Evolutionary conservation across 2,329 filamentous ascomycete species (phyloP).

Genomic region (Iodosphaeria phyllophila): DNA sequence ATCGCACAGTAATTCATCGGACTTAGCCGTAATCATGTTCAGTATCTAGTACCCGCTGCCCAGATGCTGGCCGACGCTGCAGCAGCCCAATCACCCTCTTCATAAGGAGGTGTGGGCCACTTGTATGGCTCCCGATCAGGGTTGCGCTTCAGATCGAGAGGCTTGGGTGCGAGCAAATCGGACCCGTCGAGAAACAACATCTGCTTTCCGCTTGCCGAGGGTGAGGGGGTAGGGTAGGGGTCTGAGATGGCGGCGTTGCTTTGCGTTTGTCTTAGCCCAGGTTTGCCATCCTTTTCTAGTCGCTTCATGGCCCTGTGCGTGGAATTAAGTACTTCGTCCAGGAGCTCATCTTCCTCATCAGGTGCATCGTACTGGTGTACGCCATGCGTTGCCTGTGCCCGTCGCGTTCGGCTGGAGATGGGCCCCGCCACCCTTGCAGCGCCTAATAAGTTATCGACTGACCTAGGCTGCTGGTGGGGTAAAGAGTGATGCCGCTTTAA

Average conservation of each 20-base stretch:
- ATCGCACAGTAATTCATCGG: too few species aligned
- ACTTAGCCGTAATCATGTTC: too few species aligned
- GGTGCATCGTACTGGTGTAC: conserved; percentile 82
- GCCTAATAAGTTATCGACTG: conserved; percentile 42
- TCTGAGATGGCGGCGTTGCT: conserved; percentile 42
- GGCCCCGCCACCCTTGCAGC: conserved; percentile 36
- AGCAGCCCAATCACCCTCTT: conserved; percentile 80
- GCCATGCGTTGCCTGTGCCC: conserved; percentile 57
- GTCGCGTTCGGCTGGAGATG: conserved; percentile 61
- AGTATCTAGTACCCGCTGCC: conserved; percentile 48
- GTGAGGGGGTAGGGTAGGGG: conserved; percentile 47
- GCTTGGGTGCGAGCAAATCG: conserved; percentile 46
- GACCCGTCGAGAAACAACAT: conserved; percentile 52
- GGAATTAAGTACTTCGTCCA: conserved; percentile 72
- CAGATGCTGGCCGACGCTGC: conserved; percentile 69
- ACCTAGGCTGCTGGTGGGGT: conserved; percentile 42
- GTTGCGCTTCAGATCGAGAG: conserved; percentile 47
- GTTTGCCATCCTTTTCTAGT: conserved; percentile 37
- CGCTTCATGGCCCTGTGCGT: conserved; percentile 58
- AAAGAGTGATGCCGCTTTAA: conserved; percentile 48
- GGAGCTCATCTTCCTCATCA: conserved; percentile 87
- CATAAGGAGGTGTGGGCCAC: conserved; percentile 91
- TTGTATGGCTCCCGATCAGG: conserved; percentile 32
- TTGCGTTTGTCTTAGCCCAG: conserved; percentile 39
- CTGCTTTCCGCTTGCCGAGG: conserved; percentile 69